phyloP scores from a whole-genome alignment of 805 yeast species.

The Yarrowia divulgata region DNA sequence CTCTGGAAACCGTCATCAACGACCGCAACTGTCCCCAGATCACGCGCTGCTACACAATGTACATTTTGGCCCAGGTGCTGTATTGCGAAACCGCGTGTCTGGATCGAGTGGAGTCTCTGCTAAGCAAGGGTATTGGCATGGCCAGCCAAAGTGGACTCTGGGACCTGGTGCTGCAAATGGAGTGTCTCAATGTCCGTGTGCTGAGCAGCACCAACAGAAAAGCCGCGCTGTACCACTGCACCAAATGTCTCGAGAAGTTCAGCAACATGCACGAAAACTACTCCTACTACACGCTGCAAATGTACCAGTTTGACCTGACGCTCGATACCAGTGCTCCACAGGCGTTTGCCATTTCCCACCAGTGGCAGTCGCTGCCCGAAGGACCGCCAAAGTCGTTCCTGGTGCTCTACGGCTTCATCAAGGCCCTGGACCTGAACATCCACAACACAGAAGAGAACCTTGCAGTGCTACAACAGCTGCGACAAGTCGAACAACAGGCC shows the following conservation, averaged over 20 bases:
- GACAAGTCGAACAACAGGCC: conserved; percentile 3
- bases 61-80: conserved; percentile 39
- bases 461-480: neutral
- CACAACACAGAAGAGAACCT: neutral
- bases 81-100: conserved; percentile 38
- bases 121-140: conserved; percentile 35
- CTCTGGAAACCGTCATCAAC: conserved; percentile 33
- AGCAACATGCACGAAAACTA: conserved; percentile 29
- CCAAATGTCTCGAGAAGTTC: conserved; percentile 6
- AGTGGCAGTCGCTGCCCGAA: conserved; percentile 21
- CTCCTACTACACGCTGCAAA: conserved; percentile 23
- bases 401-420: conserved; percentile 15
- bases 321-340: conserved; percentile 2
- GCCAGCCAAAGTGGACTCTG: conserved; percentile 29
- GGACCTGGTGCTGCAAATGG: conserved; percentile 37
- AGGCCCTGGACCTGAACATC: conserved; percentile 9
- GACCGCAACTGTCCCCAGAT: conserved; percentile 36
- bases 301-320: conserved; percentile 28
- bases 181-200: conserved; percentile 37
- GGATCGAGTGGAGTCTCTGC: conserved; percentile 24
- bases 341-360: conserved; percentile 21
- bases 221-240: conserved; percentile 29
- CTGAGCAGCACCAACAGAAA: conserved; percentile 10
- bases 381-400: conserved; percentile 33
- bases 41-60: conserved; percentile 31